Evolutionary conservation across 352 stramenopile species (phyloP).

Genomic region (Pythium aphanidermatum): DNA sequence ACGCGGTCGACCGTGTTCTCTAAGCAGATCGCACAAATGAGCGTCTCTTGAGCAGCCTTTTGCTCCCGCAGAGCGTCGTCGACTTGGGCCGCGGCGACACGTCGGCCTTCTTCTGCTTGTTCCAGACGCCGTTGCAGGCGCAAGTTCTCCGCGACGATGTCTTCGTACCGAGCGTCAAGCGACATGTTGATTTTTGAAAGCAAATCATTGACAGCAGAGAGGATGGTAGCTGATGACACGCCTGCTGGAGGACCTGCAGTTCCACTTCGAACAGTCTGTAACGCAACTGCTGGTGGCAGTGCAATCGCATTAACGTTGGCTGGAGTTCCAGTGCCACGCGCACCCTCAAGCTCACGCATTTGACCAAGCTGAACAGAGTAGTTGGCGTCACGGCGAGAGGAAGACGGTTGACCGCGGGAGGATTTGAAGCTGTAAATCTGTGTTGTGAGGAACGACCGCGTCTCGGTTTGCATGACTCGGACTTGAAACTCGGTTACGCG

Average conservation of each 20-base stretch:
- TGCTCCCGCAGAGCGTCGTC: constrained; percentile 64
- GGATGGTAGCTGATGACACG: constrained; percentile 37
- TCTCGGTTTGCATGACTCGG: constrained; percentile 34
- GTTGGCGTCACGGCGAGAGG: too few relatives aligned
- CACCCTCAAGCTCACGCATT: too few relatives aligned
- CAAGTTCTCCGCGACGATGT: constrained; percentile 57
- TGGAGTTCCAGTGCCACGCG: too few relatives aligned
- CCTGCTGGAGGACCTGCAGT: neutral
- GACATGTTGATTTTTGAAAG: constrained; percentile 65
- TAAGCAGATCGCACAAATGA: constrained; percentile 76
- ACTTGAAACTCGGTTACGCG: constrained; percentile 53
- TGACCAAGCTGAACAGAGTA: too few relatives aligned
- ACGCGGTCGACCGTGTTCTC: constrained; percentile 79
- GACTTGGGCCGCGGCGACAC: constrained; percentile 50
- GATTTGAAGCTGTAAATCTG: constrained; percentile 76
- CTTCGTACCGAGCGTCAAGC: constrained; percentile 55
- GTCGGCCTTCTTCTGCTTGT: constrained; percentile 56
- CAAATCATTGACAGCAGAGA: constrained; percentile 76
- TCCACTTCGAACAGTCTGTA: neutral
- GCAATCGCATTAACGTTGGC: too few relatives aligned
- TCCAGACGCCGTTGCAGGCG: constrained; percentile 55
- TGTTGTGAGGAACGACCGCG: constrained; percentile 37
- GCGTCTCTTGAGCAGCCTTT: constrained; percentile 64
- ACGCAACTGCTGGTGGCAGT: constrained; percentile 5
- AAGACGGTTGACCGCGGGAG: constrained; percentile 16